Evolutionary conservation across 306 rosid genomes (phyloP).

Genomic region (apple (Malus domestica)): ASM211411v1 NC_041805.1:27401501-27402000

Average conservation of each 20-base stretch:
- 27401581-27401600: neutral
- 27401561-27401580: constrained; percentile 3
- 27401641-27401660: neutral
- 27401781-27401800: no score
- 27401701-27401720: no score
- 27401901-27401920: constrained; percentile 14
- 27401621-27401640: constrained; percentile 25
- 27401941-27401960: constrained; percentile 1
- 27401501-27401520: no score
- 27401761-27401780: no score
- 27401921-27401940: constrained; percentile 4
- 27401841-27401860: neutral
- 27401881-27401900: constrained; percentile 6
- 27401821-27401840: neutral
- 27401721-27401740: no score
- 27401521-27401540: no score
- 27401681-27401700: no score
- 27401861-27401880: constrained; percentile 9
- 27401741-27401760: no score
- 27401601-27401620: constrained; percentile 21
- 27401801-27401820: no score
- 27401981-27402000: constrained; percentile 16
- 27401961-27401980: neutral
- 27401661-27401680: no score
- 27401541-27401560: neutral